Percentiles rank a stretch among this genome's conserved stretches.
Evolutionary conservation across 2,329 filamentous ascomycete genomes (phyloP).

Genomic region (Colletotrichum tropicale): DNA sequence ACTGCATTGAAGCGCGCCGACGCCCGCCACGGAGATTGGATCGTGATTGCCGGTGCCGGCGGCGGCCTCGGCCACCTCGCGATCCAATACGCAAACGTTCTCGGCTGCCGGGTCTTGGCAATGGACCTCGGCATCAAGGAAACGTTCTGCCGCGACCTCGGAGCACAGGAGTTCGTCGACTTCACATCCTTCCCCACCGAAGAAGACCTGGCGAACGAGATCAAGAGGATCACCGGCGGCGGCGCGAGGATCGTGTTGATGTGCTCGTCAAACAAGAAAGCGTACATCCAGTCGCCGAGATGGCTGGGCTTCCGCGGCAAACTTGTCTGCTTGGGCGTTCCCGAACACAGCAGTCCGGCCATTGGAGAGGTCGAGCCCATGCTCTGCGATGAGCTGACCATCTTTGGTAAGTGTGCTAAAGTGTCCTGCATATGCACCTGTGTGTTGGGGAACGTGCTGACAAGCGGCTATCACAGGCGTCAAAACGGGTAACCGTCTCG

Average conservation of each 20-base stretch:
- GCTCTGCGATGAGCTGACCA: slow-evolving; percentile 13
- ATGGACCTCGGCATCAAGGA: slow-evolving; percentile 30
- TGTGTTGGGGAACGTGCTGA: background rate
- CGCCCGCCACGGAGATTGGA: slow-evolving; percentile 27
- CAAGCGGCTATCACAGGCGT: background rate
- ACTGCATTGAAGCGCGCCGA: slow-evolving; percentile 50
- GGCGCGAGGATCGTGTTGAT: slow-evolving; percentile 25
- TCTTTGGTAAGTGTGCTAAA: slow-evolving; percentile 5
- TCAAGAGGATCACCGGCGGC: slow-evolving; percentile 22
- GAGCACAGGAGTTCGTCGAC: slow-evolving; percentile 30
- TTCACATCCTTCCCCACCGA: slow-evolving; percentile 22
- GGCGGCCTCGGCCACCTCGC: slow-evolving; percentile 33
- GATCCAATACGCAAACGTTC: slow-evolving; percentile 31
- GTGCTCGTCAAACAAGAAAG: slow-evolving; percentile 24
- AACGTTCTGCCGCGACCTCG: slow-evolving; percentile 24
- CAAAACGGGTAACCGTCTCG: slow-evolving; percentile 18
- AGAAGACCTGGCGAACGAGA: background rate
- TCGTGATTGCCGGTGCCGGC: slow-evolving; percentile 32
- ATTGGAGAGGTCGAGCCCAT: slow-evolving; percentile 10
- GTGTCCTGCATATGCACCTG: background rate
- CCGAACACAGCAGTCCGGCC: slow-evolving; percentile 5
- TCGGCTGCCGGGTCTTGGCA: slow-evolving; percentile 31
- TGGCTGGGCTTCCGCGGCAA: slow-evolving; percentile 31
- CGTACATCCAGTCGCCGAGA: slow-evolving; percentile 25
- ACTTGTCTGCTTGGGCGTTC: slow-evolving; percentile 31